Percentiles rank a stretch among this genome's conserved stretches.
phyloP scores from a whole-genome alignment of 2,329 filamentous ascomycete species.

The Xylogone sp. region DNA sequence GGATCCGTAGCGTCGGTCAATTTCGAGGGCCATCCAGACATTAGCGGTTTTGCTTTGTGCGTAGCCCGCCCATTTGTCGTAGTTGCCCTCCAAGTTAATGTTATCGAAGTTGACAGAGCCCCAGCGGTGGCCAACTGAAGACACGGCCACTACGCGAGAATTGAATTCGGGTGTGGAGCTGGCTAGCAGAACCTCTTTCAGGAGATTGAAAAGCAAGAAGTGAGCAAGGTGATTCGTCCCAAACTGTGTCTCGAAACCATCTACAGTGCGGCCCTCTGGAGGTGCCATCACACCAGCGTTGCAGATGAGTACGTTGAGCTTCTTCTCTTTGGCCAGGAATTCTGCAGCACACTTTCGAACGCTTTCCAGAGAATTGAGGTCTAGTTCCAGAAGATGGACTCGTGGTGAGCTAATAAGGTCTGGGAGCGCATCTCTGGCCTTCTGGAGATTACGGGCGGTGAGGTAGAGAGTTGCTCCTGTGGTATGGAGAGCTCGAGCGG shows the following conservation, averaged over 20 bases:
- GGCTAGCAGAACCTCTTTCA: constrained; percentile 38
- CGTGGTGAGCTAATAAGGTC: constrained; percentile 35
- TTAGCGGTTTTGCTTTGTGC: constrained; percentile 42
- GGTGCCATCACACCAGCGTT: constrained; percentile 18
- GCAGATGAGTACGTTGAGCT: constrained; percentile 26
- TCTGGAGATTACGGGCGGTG: constrained; percentile 29
- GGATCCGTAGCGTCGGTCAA: constrained; percentile 39
- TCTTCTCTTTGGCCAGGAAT: constrained; percentile 22
- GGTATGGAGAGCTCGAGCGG: constrained; percentile 27
- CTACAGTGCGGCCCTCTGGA: constrained; percentile 30
- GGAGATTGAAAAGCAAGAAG: constrained; percentile 49
- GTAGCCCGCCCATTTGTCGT: constrained; percentile 35
- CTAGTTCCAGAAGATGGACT: constrained; percentile 29
- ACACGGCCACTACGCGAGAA: constrained; percentile 43
- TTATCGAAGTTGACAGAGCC: constrained; percentile 35
- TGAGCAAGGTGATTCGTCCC: constrained; percentile 49
- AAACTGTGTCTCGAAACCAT: constrained; percentile 48
- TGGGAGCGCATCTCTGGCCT: constrained; percentile 24
- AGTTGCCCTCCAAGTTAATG: constrained; percentile 24
- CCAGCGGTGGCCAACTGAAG: constrained; percentile 38
- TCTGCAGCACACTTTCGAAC: constrained; percentile 25
- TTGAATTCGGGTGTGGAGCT: constrained; percentile 34
- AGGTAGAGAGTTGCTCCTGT: constrained; percentile 34
- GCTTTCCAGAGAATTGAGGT: constrained; percentile 28
- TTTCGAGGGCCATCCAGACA: constrained; percentile 42